Conservation (phyloP, 768 basidiomycete species). For the Kwoniella sp. region DNA sequence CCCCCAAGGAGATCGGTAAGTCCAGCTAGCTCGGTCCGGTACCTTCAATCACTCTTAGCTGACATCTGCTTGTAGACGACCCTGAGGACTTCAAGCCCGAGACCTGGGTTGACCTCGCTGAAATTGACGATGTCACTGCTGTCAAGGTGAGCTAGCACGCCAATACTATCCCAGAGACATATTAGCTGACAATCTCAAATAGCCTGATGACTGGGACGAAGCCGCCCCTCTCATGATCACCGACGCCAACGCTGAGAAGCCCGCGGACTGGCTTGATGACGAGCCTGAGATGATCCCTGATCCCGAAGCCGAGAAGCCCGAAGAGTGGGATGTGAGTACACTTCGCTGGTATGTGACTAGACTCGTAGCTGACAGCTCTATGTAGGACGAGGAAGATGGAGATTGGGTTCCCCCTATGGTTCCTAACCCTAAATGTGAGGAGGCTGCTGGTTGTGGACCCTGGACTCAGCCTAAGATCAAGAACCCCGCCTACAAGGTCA, state of each 20-base stretch:
- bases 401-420: conserved; percentile 94
- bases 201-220: conserved; percentile 98
- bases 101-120: conserved; percentile 88
- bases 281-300: conserved; percentile 80
- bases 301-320: conserved; percentile 84
- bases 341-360: background rate
- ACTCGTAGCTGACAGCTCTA: background rate
- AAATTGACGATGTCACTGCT: conserved; percentile 81
- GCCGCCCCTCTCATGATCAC: conserved; percentile 87
- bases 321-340: conserved; percentile 82
- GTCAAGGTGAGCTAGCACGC: conserved; percentile 69
- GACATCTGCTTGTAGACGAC: conserved; percentile 63
- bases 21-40: background rate
- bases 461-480: conserved; percentile 89
- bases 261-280: conserved; percentile 93
- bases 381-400: conserved; percentile 88
- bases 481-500: conserved; percentile 83
- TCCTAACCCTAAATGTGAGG: conserved; percentile 84
- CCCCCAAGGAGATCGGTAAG: conserved; percentile 73
- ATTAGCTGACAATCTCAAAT: conserved; percentile 27
- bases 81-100: conserved; percentile 84
- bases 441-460: conserved; percentile 89
- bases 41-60: background rate
- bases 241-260: conserved; percentile 84
- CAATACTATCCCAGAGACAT: too few relatives aligned